Evolutionary conservation across 306 rosid species (phyloP), one percentile per base, ranked within the genome.

Genomic region (Astragalus membranaceus): DNA sequence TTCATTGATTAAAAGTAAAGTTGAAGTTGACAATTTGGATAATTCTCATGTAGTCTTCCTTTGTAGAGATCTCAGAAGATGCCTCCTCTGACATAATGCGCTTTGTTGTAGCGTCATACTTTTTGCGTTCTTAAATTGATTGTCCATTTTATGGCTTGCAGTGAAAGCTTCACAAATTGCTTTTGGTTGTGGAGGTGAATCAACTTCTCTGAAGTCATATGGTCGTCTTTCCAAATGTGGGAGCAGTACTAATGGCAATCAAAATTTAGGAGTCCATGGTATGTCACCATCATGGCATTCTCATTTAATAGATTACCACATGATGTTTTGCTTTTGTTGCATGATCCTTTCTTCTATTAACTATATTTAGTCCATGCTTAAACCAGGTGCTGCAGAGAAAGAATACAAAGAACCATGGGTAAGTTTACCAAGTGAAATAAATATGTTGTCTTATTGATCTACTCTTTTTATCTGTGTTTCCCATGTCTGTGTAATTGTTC

Each of bases 321-420:
- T 16, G 23, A 15, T 56, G 11, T 47, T 64, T 15, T 79, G 8
- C 53, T 77, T 53, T 75, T 55, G 61, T 58, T 67, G 59, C 63
- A 70, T 61, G 63, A 16, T 39, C 29, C 48, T 64, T 17, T 44
- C 35, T 43, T 66, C 48, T 23, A 70, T 75, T 75, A 14, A 79
- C 57, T 55, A 68, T 64, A 55, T 55, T 64, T 65, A 30, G 78
- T 47, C 74, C 52, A 75, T 69, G 75, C 72, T 68, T 78, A 59
- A 16, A 49, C 69, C 77, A 15, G 87, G 55, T 6, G 11, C 1
- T 14, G 70, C 36, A 48, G 85, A 79, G 83, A 86, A 85, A 86
- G 96, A 94, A 60, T 90, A 88, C 82, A 55, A 51, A 68, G 96
- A 88, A 72, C 96, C 96, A 55, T 88, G 92, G 92, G 97, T 90